Evolutionary conservation across 257 asterid genomes (phyloP).

Genomic region (Pogostemon cablin): DNA sequence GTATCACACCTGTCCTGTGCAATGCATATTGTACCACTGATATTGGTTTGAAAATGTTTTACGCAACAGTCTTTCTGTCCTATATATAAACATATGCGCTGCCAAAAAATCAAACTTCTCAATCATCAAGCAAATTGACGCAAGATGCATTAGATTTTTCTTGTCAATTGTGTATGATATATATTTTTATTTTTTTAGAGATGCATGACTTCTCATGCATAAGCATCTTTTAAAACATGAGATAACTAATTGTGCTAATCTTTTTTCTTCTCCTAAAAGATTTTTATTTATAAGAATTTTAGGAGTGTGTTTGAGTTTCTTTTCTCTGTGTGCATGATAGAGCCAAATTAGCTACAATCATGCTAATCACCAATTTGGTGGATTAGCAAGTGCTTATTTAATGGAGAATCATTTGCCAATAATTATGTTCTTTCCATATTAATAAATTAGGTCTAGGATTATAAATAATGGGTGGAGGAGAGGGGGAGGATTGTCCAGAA

Average conservation of each 20-base stretch:
- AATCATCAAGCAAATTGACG: conserved; percentile 7
- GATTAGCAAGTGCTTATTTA: too few species aligned
- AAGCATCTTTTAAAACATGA: neutral
- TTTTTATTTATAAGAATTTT: neutral
- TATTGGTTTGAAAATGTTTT: neutral
- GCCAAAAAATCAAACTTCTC: neutral
- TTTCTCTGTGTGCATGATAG: neutral
- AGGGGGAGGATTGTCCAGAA: too few species aligned
- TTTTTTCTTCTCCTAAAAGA: neutral
- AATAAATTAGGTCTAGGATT: too few species aligned
- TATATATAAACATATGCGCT: neutral
- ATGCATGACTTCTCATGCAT: neutral
- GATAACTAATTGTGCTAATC: neutral
- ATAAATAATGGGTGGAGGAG: too few species aligned
- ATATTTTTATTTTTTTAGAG: neutral
- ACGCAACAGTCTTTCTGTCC: neutral
- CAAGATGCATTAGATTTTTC: neutral
- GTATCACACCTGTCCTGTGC: conserved; percentile 17
- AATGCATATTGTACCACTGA: neutral
- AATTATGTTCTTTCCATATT: too few species aligned
- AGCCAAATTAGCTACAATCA: too few species aligned
- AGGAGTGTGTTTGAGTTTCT: neutral
- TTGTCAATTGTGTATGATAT: neutral
- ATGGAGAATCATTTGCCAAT: too few species aligned
- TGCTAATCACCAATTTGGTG: too few species aligned